Percentiles rank a stretch among this genome's conserved stretches.
These are phyloP conservation scores for Aureobasidium sp. DNA, from an alignment of 2,329 filamentous ascomycete species.

Conservation along the genomic window DNA sequence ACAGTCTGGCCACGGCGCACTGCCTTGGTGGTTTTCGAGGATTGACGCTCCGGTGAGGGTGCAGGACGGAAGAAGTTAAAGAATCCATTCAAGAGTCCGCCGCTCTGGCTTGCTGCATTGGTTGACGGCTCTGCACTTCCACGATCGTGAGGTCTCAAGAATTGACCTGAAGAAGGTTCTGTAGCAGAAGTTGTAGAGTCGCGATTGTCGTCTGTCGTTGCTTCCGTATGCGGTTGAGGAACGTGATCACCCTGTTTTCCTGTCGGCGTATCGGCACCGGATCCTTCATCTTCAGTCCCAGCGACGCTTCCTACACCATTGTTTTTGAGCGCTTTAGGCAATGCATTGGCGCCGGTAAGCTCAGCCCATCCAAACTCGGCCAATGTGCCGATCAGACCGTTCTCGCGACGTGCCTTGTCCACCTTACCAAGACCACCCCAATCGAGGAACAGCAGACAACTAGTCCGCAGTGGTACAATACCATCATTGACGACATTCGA, in stretches of 20 bases:
- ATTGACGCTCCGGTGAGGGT: conserved; percentile 43
- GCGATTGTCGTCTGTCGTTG: conserved; percentile 55
- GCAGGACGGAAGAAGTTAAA: conserved; percentile 67
- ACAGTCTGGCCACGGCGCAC: conserved; percentile 65
- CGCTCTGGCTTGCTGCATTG: background rate
- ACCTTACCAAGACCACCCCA: conserved; percentile 92
- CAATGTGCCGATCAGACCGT: conserved; percentile 84
- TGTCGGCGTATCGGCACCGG: conserved; percentile 19
- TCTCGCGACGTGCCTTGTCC: conserved; percentile 87
- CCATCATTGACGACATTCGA: conserved; percentile 98
- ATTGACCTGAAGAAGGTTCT: background rate
- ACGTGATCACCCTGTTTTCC: conserved; percentile 43
- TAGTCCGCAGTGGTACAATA: conserved; percentile 90
- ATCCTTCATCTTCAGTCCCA: conserved; percentile 24
- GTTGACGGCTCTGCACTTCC: background rate
- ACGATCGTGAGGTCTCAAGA: background rate
- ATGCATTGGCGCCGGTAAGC: conserved; percentile 59
- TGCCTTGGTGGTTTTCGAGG: conserved; percentile 28
- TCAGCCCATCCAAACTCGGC: conserved; percentile 94
- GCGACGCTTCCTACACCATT: conserved; percentile 1
- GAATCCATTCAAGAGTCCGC: conserved; percentile 45
- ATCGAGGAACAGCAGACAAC: conserved; percentile 91
- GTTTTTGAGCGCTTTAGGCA: conserved; percentile 7
- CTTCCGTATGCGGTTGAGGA: conserved; percentile 62
- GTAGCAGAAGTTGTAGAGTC: conserved; percentile 20